phyloP scores from a whole-genome alignment of 148 eudicot genomes.

The Vaccinium darrowii region DNA sequence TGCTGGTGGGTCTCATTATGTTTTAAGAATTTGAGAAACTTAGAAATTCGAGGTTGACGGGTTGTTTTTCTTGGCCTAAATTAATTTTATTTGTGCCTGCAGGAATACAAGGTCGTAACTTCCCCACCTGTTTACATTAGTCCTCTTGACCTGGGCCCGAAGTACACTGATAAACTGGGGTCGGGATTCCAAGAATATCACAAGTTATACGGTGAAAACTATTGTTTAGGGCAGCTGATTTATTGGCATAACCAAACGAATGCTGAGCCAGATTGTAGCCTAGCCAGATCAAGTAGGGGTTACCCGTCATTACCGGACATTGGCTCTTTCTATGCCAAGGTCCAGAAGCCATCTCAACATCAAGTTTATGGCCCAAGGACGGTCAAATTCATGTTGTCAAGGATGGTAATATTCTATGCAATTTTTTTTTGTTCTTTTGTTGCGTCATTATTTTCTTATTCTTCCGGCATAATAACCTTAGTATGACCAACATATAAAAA shows the following conservation, averaged over 20 bases:
- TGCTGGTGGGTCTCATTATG: constrained; percentile 51
- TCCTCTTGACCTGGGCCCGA: too few relatives aligned
- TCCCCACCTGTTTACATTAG: constrained; percentile 88
- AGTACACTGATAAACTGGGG: too few relatives aligned
- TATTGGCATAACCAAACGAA: constrained; percentile 82
- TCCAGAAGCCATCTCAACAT: constrained; percentile 69
- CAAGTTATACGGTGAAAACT: constrained; percentile 85
- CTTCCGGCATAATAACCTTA: neutral
- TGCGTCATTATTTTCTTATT: neutral
- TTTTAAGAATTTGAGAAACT: neutral
- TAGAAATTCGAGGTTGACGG: neutral
- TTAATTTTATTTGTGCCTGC: constrained; percentile 23
- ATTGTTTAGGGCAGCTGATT: constrained; percentile 90
- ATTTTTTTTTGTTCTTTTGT: neutral
- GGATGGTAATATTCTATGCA: constrained; percentile 59
- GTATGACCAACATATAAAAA: neutral
- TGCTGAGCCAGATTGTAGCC: constrained; percentile 73
- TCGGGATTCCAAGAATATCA: constrained; percentile 74
- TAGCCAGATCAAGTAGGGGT: constrained; percentile 73
- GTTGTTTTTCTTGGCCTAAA: neutral
- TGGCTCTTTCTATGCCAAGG: constrained; percentile 82
- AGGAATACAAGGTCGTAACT: constrained; percentile 77
- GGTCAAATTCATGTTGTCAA: constrained; percentile 67
- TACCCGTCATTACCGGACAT: constrained; percentile 82
- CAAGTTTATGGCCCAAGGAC: constrained; percentile 81